These are phyloP conservation scores for Acer campestre DNA, from an alignment of 345 rosid species.

Conservation along the genomic window DNA sequence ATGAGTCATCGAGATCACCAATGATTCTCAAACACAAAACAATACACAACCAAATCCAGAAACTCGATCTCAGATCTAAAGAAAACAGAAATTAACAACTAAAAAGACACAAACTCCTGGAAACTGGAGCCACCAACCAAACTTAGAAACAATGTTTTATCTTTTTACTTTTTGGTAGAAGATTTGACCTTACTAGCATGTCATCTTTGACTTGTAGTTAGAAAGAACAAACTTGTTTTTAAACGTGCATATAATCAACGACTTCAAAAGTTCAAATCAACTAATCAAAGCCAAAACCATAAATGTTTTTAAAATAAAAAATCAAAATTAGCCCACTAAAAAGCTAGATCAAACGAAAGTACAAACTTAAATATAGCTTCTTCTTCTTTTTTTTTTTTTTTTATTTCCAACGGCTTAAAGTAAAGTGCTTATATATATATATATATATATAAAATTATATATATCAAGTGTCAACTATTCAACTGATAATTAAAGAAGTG, in stretches of 20 bases:
- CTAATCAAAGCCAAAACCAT: neutral
- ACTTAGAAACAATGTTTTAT: neutral
- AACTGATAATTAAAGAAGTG: neutral
- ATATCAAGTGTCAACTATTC: neutral
- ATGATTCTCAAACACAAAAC: neutral
- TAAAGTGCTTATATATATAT: neutral
- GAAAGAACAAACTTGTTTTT: slow-evolving; percentile 10
- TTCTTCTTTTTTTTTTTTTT: too few relatives aligned
- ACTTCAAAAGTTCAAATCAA: slow-evolving; percentile 23
- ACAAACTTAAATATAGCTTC: too few relatives aligned
- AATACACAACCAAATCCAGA: neutral
- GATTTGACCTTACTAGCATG: slow-evolving; percentile 8
- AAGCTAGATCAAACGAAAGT: neutral
- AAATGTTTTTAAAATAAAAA: neutral
- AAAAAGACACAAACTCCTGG: neutral
- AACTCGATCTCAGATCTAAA: neutral
- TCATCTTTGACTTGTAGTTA: slow-evolving; percentile 41
- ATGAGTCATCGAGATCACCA: neutral
- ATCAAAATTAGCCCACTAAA: slow-evolving; percentile 7
- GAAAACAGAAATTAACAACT: neutral
- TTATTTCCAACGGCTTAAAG: neutral
- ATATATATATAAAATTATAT: neutral
- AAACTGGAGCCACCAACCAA: neutral
- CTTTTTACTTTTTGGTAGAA: neutral
- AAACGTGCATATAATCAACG: slow-evolving; percentile 29